phyloP scores from a whole-genome alignment of 164 flowering plant genomes.

The Umbellularia californica region DNA sequence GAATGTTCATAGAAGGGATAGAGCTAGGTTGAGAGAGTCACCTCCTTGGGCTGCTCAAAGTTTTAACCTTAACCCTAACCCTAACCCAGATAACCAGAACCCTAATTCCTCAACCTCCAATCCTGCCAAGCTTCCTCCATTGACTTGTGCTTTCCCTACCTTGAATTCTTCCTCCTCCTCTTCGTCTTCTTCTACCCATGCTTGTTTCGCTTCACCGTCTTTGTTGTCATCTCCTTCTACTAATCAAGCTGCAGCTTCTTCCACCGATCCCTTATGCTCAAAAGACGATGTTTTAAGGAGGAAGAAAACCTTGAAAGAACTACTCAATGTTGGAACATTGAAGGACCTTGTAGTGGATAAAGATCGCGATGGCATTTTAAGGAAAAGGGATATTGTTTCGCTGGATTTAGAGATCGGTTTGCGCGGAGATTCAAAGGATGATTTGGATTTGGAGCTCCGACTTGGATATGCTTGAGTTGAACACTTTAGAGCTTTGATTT shows the following conservation, averaged over 20 bases:
- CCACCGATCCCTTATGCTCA: not conserved
- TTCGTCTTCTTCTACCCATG: constrained; percentile 22
- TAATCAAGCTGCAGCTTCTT: constrained; percentile 5
- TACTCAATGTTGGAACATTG: not conserved
- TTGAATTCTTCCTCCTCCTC: constrained; percentile 19
- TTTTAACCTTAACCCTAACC: constrained; percentile 26
- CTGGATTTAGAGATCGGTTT: constrained; percentile 50
- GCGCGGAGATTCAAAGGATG: constrained; percentile 22
- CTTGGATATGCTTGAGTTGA: constrained; percentile 35
- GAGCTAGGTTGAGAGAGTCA: constrained; percentile 55
- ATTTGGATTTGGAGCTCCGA: constrained; percentile 65
- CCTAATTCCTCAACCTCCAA: constrained; percentile 16
- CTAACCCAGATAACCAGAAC: constrained; percentile 7
- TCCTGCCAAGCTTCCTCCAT: constrained; percentile 8
- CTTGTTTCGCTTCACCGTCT: constrained; percentile 21
- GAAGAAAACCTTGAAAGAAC: constrained; percentile 15
- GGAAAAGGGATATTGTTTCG: constrained; percentile 13
- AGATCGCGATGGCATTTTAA: constrained; percentile 5
- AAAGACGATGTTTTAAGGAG: constrained; percentile 10
- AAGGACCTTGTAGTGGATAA: constrained; percentile 11
- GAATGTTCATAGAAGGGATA: constrained; percentile 78
- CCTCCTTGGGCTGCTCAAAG: constrained; percentile 28
- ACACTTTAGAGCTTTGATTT: not conserved
- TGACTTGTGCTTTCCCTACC: constrained; percentile 13
- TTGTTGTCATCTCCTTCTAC: constrained; percentile 9